Evolutionary conservation across 2,329 filamentous ascomycete species (phyloP).

Genomic region (Fonsecaea nubica): DNA sequence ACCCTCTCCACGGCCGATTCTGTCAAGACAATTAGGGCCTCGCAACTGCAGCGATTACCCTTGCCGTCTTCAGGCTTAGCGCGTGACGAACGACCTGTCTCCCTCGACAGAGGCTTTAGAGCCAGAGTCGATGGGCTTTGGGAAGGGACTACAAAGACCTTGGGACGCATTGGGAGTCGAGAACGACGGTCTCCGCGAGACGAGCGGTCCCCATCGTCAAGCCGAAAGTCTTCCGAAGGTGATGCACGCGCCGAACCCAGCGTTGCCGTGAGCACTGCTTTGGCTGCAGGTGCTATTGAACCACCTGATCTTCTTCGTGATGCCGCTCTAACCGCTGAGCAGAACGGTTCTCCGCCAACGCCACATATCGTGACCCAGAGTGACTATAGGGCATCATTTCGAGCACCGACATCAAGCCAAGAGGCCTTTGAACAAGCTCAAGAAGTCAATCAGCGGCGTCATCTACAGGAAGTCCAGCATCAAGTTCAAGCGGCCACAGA

Average conservation of each 20-base stretch:
- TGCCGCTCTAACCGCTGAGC: slow-evolving; percentile 17
- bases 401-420: slow-evolving; percentile 34
- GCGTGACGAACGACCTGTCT: slow-evolving; percentile 23
- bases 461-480: slow-evolving; percentile 38
- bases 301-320: slow-evolving; percentile 47
- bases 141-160: slow-evolving; percentile 35
- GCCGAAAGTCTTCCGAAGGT: slow-evolving; percentile 38
- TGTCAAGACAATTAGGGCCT: slow-evolving; percentile 52
- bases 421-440: slow-evolving; percentile 41
- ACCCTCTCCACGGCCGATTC: slow-evolving; percentile 56
- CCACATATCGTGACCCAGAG: slow-evolving; percentile 14
- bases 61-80: slow-evolving; percentile 20
- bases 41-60: slow-evolving; percentile 40
- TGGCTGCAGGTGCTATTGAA: slow-evolving; percentile 53
- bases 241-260: slow-evolving; percentile 51
- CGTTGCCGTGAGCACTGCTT: slow-evolving; percentile 52
- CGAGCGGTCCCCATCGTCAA: slow-evolving; percentile 45
- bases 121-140: slow-evolving; percentile 37
- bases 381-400: slow-evolving; percentile 22
- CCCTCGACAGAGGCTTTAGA: slow-evolving; percentile 31
- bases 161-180: slow-evolving; percentile 40
- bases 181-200: slow-evolving; percentile 44
- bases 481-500: slow-evolving; percentile 28
- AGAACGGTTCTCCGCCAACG: slow-evolving; percentile 22
- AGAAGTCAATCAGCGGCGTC: slow-evolving; percentile 41